A percentile compares a stretch with the other conserved stretches of the same genome.
Evolutionary conservation across 169 alveolate species (phyloP).

Genomic region (Cryptosporidium meleagridis): DNA sequence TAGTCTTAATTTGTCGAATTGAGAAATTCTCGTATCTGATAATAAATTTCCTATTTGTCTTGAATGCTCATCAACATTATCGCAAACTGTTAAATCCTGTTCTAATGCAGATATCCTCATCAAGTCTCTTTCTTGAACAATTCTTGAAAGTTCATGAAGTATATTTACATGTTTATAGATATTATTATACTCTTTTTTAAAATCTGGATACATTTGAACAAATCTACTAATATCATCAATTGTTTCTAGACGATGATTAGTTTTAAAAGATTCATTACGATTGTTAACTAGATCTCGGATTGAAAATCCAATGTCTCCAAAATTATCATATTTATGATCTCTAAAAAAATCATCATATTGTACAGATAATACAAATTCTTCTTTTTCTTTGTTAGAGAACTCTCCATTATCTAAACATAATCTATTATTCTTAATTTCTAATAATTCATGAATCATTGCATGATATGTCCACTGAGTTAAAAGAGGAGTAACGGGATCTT

Average conservation of each 20-base stretch:
- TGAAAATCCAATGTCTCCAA: slow-evolving; percentile 92
- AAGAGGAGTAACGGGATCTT: slow-evolving; percentile 96
- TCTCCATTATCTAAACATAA: slow-evolving; percentile 81
- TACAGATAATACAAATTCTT: slow-evolving; percentile 86
- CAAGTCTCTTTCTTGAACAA: slow-evolving; percentile 87
- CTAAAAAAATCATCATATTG: slow-evolving; percentile 92
- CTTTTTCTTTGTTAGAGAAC: slow-evolving; percentile 77
- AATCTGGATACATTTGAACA: slow-evolving; percentile 92
- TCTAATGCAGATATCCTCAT: slow-evolving; percentile 89
- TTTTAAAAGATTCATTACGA: slow-evolving; percentile 79
- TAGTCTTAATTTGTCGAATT: slow-evolving; percentile 87
- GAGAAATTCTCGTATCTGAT: slow-evolving; percentile 80
- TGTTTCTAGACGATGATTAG: slow-evolving; percentile 84
- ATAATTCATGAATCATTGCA: slow-evolving; percentile 96
- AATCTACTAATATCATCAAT: slow-evolving; percentile 92
- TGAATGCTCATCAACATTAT: slow-evolving; percentile 85
- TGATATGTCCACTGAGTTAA: slow-evolving; percentile 97
- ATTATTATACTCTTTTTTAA: slow-evolving; percentile 88
- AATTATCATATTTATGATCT: slow-evolving; percentile 89
- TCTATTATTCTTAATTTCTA: slow-evolving; percentile 90
- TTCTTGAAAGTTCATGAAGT: slow-evolving; percentile 87
- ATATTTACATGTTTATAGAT: slow-evolving; percentile 93
- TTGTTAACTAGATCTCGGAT: slow-evolving; percentile 88
- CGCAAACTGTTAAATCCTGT: slow-evolving; percentile 88
- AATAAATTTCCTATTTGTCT: slow-evolving; percentile 84